Percentiles rank a stretch among this genome's conserved stretches.
Conservation (phyloP, 73 alveolate species). For the Tetrahymena borealis region DNA sequence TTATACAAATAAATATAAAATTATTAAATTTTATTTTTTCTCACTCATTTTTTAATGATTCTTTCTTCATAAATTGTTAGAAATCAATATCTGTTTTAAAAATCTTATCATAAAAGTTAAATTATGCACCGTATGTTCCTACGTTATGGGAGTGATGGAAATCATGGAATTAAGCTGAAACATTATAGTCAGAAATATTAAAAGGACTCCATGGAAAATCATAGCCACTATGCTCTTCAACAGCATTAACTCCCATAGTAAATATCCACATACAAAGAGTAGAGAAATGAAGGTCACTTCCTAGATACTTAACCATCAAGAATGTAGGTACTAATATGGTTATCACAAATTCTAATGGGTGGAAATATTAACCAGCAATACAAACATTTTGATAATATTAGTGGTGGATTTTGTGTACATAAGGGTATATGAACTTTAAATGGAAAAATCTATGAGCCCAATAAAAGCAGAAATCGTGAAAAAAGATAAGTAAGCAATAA, state of each 20-base stretch:
- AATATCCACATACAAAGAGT: conserved; percentile 40
- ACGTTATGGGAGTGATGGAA: conserved; percentile 9
- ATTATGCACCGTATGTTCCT: conserved; percentile 7
- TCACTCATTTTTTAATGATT: not conserved
- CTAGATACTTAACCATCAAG: not conserved
- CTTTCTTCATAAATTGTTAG: not conserved
- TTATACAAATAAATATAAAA: too few species aligned
- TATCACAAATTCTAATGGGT: conserved; percentile 41
- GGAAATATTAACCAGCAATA: conserved; percentile 42
- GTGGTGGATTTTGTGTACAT: conserved; percentile 46
- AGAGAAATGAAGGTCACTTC: conserved; percentile 28
- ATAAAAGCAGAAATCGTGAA: conserved; percentile 36
- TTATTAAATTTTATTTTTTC: not conserved
- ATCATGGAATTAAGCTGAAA: not conserved
- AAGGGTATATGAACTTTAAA: conserved; percentile 26
- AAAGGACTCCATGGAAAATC: conserved; percentile 44
- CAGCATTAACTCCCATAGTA: conserved; percentile 37
- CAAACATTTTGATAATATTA: conserved; percentile 30
- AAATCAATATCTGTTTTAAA: not conserved
- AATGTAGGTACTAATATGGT: not conserved
- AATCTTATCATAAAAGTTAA: conserved; percentile 1
- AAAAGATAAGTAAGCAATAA: not conserved
- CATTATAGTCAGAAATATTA: not conserved
- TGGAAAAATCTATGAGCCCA: conserved; percentile 47
- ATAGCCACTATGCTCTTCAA: conserved; percentile 63